Evolutionary conservation across 2,329 filamentous ascomycete genomes (phyloP).

Genomic region (Beauveria sp.): DNA sequence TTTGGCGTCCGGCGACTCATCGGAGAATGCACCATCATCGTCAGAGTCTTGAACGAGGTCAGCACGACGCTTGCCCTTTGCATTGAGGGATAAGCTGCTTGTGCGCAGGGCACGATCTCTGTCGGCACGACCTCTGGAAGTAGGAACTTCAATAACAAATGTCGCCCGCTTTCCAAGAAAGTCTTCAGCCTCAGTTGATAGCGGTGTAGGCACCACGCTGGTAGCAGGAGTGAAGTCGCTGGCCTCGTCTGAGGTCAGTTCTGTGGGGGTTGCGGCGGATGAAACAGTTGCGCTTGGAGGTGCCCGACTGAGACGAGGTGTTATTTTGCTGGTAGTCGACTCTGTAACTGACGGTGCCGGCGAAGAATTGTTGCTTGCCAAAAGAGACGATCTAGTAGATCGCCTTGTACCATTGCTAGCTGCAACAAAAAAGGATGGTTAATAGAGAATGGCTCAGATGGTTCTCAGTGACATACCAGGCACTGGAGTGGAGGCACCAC

Average conservation of each 20-base stretch:
- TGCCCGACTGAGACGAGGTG: not conserved
- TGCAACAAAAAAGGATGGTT: not conserved
- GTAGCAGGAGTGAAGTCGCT: constrained; percentile 30
- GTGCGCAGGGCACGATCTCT: constrained; percentile 24
- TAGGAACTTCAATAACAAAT: constrained; percentile 23
- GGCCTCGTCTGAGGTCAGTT: constrained; percentile 23
- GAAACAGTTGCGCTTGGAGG: constrained; percentile 23
- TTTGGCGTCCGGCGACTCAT: constrained; percentile 21
- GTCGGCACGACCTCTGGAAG: constrained; percentile 19
- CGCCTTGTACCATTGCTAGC: not conserved
- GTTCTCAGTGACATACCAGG: not conserved
- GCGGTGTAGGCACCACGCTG: constrained; percentile 29
- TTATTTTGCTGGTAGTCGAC: not conserved
- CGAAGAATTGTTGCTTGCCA: constrained; percentile 6
- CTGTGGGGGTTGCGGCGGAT: constrained; percentile 24
- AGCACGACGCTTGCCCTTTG: constrained; percentile 35
- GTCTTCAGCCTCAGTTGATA: constrained; percentile 7
- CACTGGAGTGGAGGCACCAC: not conserved
- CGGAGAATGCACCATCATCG: constrained; percentile 24
- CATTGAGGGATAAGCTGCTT: constrained; percentile 41
- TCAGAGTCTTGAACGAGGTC: constrained; percentile 36
- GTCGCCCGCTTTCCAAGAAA: constrained; percentile 11
- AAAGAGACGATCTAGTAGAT: not conserved
- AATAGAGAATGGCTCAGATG: not conserved
- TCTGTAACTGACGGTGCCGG: not conserved